Evolutionary conservation across 345 rosid genomes (phyloP).

Genomic region (Eucalyptus erythrocorys): DNA sequence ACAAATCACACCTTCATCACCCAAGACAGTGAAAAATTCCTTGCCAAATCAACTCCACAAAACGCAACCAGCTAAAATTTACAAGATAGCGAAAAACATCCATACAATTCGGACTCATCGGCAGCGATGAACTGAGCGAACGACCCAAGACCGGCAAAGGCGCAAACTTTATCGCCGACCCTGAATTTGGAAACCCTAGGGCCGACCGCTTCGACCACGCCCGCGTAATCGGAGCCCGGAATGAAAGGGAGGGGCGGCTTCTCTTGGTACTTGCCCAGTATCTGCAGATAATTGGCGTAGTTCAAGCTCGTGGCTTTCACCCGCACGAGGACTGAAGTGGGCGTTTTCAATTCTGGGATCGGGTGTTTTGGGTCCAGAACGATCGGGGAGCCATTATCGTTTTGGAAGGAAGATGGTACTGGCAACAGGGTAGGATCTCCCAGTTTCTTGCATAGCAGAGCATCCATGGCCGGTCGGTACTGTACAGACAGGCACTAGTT

Average conservation of each 20-base stretch:
- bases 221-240: constrained; percentile 92
- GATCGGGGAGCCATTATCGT: constrained; percentile 32
- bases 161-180: constrained; percentile 78
- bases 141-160: constrained; percentile 51
- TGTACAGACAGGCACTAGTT: too few relatives aligned
- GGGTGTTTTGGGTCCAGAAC: constrained; percentile 27
- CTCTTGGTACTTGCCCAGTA: constrained; percentile 83
- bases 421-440: constrained; percentile 53
- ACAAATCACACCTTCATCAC: neutral
- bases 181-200: constrained; percentile 46
- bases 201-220: constrained; percentile 57
- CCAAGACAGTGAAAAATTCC: neutral
- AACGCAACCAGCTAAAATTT: neutral
- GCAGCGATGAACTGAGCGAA: constrained; percentile 80
- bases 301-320: constrained; percentile 94
- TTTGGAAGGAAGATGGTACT: neutral
- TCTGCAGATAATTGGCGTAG: constrained; percentile 88
- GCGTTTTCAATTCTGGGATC: constrained; percentile 45
- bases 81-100: neutral
- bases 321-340: constrained; percentile 58
- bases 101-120: constrained; percentile 56
- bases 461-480: neutral
- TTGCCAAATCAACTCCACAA: neutral
- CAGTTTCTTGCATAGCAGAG: constrained; percentile 38
- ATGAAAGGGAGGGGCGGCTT: constrained; percentile 75